These are phyloP conservation scores for Nicotiana tomentosiformis DNA, from an alignment of 257 asterid genomes.

Conservation along the genomic window DNA sequence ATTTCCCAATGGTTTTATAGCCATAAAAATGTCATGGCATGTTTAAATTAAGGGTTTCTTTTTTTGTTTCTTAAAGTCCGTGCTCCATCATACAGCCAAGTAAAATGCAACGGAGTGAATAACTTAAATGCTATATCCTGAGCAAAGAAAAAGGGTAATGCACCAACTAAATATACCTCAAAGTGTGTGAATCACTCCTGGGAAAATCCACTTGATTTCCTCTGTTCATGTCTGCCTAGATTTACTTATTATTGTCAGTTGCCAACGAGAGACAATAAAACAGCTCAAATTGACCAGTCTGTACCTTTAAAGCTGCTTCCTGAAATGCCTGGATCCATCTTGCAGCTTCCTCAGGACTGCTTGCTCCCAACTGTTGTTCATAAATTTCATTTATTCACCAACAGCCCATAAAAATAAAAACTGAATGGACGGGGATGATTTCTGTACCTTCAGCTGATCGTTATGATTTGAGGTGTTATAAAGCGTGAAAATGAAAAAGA, in stretches of 20 bases:
- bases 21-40: background rate
- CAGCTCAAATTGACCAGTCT: constrained; percentile 17
- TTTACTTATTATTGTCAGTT: constrained; percentile 29
- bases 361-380: constrained; percentile 75
- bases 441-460: constrained; percentile 85
- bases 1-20: background rate
- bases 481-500: constrained; percentile 77
- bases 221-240: constrained; percentile 68
- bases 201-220: constrained; percentile 34
- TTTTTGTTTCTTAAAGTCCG: background rate
- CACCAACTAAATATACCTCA: constrained; percentile 44
- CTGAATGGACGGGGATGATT: constrained; percentile 10
- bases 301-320: constrained; percentile 86
- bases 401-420: background rate
- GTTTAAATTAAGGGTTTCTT: background rate
- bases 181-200: constrained; percentile 38
- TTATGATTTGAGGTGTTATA: constrained; percentile 83
- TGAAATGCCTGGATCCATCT: constrained; percentile 90
- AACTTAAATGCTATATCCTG: background rate
- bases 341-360: constrained; percentile 97
- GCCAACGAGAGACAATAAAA: constrained; percentile 35
- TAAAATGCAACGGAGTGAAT: background rate
- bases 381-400: background rate
- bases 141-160: background rate
- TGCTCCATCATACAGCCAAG: background rate